Percentiles rank a stretch among this genome's conserved stretches.
Evolutionary conservation across 83 land plant genomes (phyloP).

Genomic region (Picea abies): DNA sequence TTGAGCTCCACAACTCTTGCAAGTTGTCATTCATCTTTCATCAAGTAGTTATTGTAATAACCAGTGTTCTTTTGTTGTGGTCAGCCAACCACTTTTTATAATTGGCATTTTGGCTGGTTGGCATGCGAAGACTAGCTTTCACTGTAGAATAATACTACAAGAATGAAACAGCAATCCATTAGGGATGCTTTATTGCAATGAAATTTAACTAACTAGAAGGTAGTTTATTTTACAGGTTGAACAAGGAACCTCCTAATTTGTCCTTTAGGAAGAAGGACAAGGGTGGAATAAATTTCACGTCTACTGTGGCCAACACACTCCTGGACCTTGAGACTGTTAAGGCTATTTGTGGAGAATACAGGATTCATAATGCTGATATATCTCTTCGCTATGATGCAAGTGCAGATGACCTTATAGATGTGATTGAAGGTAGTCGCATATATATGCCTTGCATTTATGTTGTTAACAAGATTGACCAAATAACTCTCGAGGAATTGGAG

Average conservation of each 20-base stretch:
- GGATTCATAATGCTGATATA: slow-evolving; percentile 98
- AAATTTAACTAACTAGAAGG: not conserved
- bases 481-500: slow-evolving; percentile 96
- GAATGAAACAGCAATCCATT: not conserved
- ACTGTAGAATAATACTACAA: not conserved
- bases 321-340: slow-evolving; percentile 98
- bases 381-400: slow-evolving; percentile 96
- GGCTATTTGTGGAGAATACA: slow-evolving; percentile 99
- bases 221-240: slow-evolving; percentile 46
- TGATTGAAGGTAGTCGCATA: slow-evolving; percentile 96
- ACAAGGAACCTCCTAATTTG: slow-evolving; percentile 94
- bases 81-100: not conserved
- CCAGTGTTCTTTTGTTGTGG: not conserved
- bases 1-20: too few relatives aligned
- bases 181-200: not conserved
- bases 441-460: slow-evolving; percentile 98
- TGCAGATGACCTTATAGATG: slow-evolving; percentile 99
- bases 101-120: not conserved
- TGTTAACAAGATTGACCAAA: slow-evolving; percentile 98
- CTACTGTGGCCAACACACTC: slow-evolving; percentile 85
- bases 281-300: slow-evolving; percentile 97
- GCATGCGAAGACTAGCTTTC: not conserved
- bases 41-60: not conserved
- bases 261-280: slow-evolving; percentile 97
- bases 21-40: too few relatives aligned